Evolutionary conservation across 2,329 filamentous ascomycete genomes (phyloP).

Genomic region (Alternaria ventricosa): DNA sequence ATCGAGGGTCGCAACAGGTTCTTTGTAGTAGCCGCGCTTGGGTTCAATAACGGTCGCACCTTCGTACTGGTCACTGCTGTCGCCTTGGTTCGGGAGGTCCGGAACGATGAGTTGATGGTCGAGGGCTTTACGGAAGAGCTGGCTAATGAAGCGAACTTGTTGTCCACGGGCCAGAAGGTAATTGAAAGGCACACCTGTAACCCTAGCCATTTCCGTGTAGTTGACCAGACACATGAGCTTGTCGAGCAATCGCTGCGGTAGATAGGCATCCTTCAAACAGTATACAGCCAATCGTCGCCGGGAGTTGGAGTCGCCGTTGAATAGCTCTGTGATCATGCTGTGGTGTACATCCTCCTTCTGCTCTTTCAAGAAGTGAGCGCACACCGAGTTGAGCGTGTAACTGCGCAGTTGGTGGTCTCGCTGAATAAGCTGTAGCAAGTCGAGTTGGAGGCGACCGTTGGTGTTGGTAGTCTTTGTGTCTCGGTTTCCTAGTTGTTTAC

Average conservation of each 20-base stretch:
- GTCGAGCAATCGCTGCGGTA: constrained; percentile 93
- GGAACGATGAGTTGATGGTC: constrained; percentile 95
- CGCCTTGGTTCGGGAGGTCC: constrained; percentile 73
- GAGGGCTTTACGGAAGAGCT: constrained; percentile 91
- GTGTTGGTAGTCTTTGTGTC: constrained; percentile 95
- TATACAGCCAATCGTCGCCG: constrained; percentile 90
- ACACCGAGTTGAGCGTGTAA: constrained; percentile 97
- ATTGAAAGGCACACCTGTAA: constrained; percentile 98
- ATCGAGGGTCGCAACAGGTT: constrained; percentile 95
- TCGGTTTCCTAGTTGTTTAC: constrained; percentile 97
- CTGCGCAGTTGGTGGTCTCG: constrained; percentile 93
- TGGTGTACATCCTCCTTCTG: constrained; percentile 99
- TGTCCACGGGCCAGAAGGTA: constrained; percentile 90
- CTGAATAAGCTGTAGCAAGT: constrained; percentile 93
- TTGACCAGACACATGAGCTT: constrained; percentile 99
- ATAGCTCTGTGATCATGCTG: constrained; percentile 98
- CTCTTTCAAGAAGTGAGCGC: constrained; percentile 90
- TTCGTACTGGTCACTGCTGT: constrained; percentile 86
- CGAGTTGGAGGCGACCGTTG: constrained; percentile 89
- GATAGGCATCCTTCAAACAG: constrained; percentile 95
- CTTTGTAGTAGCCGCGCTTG: constrained; percentile 88
- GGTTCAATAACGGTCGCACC: constrained; percentile 98
- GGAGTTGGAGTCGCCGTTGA: constrained; percentile 94
- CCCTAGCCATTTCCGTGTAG: constrained; percentile 99
- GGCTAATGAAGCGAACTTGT: constrained; percentile 97